A percentile compares a stretch with the other conserved stretches of the same genome.
Conservation (phyloP, 2,329 filamentous ascomycete species). For the Pleoardoris graminearum region DNA sequence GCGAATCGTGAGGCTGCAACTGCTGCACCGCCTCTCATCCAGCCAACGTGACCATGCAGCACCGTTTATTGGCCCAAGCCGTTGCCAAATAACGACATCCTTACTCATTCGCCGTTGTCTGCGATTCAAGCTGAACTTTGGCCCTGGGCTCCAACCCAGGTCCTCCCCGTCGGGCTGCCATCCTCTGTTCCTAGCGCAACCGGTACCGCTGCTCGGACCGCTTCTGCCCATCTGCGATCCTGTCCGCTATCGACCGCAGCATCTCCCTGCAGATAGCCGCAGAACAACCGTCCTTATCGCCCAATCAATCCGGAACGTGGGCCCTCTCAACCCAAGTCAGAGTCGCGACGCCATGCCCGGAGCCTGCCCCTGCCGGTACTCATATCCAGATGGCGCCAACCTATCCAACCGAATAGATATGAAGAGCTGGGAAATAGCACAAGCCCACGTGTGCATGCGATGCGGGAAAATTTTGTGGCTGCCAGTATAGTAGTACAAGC, state of each 20-base stretch:
- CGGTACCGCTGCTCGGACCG: background rate
- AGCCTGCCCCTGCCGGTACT: background rate
- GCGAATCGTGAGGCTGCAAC: constrained; percentile 1
- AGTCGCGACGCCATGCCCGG: constrained; percentile 14
- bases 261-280: constrained; percentile 10
- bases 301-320: constrained; percentile 46
- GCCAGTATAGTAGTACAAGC: background rate
- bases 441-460: background rate
- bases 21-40: background rate
- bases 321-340: constrained; percentile 31
- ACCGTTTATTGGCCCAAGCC: constrained; percentile 2
- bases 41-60: constrained; percentile 9
- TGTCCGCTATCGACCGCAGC: constrained; percentile 6
- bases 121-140: constrained; percentile 7
- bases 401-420: background rate
- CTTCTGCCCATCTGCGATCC: constrained; percentile 1
- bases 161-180: background rate
- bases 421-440: background rate
- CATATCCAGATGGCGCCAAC: constrained; percentile 1
- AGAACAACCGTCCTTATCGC: constrained; percentile 20
- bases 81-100: background rate
- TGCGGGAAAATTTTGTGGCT: background rate
- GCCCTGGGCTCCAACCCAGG: constrained; percentile 5
- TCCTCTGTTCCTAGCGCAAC: background rate
- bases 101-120: background rate